Evolutionary conservation across 805 yeast species (phyloP).

Genomic region (Candida piceae): DNA sequence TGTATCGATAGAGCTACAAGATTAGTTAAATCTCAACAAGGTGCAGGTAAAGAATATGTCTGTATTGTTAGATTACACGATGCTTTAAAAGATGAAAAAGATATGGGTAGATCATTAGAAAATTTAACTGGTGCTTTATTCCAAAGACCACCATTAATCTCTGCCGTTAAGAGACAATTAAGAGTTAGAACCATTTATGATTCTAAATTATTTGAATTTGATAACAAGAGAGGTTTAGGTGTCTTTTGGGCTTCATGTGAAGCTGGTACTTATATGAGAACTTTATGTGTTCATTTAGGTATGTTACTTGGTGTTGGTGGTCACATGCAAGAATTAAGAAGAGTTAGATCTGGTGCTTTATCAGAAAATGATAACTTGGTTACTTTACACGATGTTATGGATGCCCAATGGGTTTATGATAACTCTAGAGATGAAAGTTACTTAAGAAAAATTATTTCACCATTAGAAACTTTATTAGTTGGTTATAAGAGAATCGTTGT

Average conservation of each 20-base stretch:
- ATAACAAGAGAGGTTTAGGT: constrained; percentile 92
- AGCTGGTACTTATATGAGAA: constrained; percentile 99
- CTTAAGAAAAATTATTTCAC: constrained; percentile 88
- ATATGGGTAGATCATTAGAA: constrained; percentile 77
- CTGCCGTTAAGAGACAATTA: constrained; percentile 98
- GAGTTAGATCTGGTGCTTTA: constrained; percentile 97
- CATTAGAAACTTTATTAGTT: constrained; percentile 86
- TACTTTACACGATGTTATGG: constrained; percentile 94
- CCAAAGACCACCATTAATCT: constrained; percentile 98
- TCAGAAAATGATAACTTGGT: constrained; percentile 88
- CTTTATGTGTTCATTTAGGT: constrained; percentile 97
- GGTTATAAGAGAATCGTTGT: constrained; percentile 96
- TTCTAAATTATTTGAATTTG: constrained; percentile 92
- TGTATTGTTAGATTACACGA: constrained; percentile 96
- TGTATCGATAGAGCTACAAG: constrained; percentile 98
- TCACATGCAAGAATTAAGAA: constrained; percentile 99
- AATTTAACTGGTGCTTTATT: constrained; percentile 96
- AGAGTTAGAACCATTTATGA: constrained; percentile 98
- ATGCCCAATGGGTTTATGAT: constrained; percentile 97
- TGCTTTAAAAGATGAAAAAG: constrained; percentile 84
- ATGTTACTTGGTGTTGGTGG: constrained; percentile 98
- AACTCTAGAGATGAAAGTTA: constrained; percentile 96
- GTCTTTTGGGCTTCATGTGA: constrained; percentile 99
- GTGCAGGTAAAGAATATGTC: constrained; percentile 99
- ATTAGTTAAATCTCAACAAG: constrained; percentile 97